Conservation (phyloP, 1,139 yeast genomes). For the Debaryomyces sp. region DNA sequence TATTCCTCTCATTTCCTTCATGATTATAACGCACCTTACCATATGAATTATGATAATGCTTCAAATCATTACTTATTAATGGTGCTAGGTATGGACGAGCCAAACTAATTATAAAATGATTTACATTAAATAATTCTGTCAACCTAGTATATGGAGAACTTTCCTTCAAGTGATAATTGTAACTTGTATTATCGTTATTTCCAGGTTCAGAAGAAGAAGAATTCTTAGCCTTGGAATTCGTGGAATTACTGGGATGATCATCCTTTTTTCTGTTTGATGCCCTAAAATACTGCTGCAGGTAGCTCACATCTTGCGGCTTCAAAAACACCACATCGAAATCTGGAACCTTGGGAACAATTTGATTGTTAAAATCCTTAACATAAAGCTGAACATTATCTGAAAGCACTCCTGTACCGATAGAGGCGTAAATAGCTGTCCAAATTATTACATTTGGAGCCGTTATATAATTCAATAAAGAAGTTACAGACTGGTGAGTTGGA, state of each 20-base stretch:
- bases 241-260: conserved; percentile 13
- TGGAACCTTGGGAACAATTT: conserved; percentile 49
- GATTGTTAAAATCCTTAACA: conserved; percentile 68
- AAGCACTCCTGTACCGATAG: conserved; percentile 69
- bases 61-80: conserved; percentile 76
- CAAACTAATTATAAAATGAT: conserved; percentile 84
- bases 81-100: conserved; percentile 96
- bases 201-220: conserved; percentile 1
- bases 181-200: neutral
- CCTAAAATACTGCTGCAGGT: conserved; percentile 43
- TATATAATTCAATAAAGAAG: conserved; percentile 80
- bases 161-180: conserved; percentile 27
- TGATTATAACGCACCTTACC: conserved; percentile 32
- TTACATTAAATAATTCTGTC: conserved; percentile 91
- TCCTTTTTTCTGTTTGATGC: conserved; percentile 19
- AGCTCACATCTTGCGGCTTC: conserved; percentile 52
- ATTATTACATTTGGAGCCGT: conserved; percentile 94
- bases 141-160: conserved; percentile 80
- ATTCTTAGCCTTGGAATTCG: conserved; percentile 9
- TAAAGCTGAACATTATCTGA: conserved; percentile 64
- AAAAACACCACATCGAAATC: conserved; percentile 37
- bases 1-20: neutral
- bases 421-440: conserved; percentile 80
- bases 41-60: conserved; percentile 50
- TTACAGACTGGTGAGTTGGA: conserved; percentile 72